phyloP scores from a whole-genome alignment of 1,284 basidiomycete species.

The Cutaneotrichosporon cyanovorans region DNA sequence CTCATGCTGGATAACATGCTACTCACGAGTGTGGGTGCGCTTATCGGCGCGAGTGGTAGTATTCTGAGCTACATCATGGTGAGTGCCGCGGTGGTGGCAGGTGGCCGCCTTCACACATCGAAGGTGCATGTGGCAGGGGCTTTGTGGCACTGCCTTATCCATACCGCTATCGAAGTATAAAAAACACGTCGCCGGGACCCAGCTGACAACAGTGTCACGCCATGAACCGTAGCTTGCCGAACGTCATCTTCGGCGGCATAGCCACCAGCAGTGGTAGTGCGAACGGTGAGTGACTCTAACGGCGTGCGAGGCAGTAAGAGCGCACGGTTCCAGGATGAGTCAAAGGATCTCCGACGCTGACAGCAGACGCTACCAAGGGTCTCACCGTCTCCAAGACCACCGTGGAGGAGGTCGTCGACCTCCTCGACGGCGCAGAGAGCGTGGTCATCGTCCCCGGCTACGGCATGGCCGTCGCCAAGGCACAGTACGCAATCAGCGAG shows the following conservation, averaged over 20 bases:
- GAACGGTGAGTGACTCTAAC: constrained; percentile 17
- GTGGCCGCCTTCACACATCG: too few relatives aligned
- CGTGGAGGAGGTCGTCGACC: constrained; percentile 69
- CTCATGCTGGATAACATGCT: constrained; percentile 81
- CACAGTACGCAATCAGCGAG: constrained; percentile 76
- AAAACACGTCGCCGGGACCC: fast-evolving
- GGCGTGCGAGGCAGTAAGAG: not conserved
- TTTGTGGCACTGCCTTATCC: too few relatives aligned
- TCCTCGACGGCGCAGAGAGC: constrained; percentile 64
- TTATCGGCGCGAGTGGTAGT: constrained; percentile 79
- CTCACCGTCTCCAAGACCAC: constrained; percentile 60
- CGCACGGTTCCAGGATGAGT: too few relatives aligned
- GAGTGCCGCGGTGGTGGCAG: constrained; percentile 20
- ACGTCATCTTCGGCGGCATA: constrained; percentile 56
- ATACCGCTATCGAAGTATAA: too few relatives aligned
- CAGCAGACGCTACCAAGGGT: constrained; percentile 64
- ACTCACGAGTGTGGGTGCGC: constrained; percentile 66
- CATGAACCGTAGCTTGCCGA: constrained; percentile 55
- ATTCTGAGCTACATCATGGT: constrained; percentile 87
- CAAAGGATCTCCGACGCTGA: not conserved
- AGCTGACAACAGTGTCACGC: constrained; percentile 60
- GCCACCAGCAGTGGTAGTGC: constrained; percentile 50
- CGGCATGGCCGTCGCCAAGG: constrained; percentile 79
- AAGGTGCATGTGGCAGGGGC: too few relatives aligned
- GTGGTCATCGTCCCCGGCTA: constrained; percentile 83